Base-by-base conservation (phyloP, 345 rosid species). In the Boechera stricta region DNA sequence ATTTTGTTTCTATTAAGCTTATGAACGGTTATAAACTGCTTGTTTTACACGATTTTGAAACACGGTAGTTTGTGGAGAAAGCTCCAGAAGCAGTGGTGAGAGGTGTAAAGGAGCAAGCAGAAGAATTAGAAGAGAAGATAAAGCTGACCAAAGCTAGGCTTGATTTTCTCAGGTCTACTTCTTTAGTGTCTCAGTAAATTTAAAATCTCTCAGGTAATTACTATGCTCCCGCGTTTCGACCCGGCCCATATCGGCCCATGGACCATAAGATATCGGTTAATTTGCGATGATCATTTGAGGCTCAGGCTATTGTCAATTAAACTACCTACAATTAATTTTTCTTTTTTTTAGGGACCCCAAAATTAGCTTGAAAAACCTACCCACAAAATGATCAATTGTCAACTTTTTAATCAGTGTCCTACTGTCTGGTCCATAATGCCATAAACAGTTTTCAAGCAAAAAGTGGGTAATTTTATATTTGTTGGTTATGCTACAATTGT, bases 71-170 rank as follows among this genome's bases (percentile, higher is more conserved):
- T 60, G 75, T 88, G 61, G 94, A 90, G 85, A 92, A 83, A 81
- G 98, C 98, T 79, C 97, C 96, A 0, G 87, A 89, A 85, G 88
- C 92, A 80, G 85, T 95, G 32, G 99, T 95, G 31, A 85, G 84
- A 15, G 89, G 94, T 29, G 97, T 89, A 51, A 72, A 69, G 77
- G 94, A 89, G 77, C 89, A 94, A 82, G 99, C 88, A 39, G 93
- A 86, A 63, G 97, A 94, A 83, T 85, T 86, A 36, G 91, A 92
- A 83, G 98, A 94, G 84, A 92, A 94, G 85, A 89, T 94, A 63
- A 80, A 82, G 52, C 94, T 94, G 44, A 94, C 97, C 4, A 87
- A 85, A 83, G 87, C 80, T 53, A 92, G 92, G 56, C 84, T 94
- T 77, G 89, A 48, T 60, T 86, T 92, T 72, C 99, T 94, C 77